Conservation (phyloP, 108 stramenopile genomes). For the Fragilaria crotonensis region DNA sequence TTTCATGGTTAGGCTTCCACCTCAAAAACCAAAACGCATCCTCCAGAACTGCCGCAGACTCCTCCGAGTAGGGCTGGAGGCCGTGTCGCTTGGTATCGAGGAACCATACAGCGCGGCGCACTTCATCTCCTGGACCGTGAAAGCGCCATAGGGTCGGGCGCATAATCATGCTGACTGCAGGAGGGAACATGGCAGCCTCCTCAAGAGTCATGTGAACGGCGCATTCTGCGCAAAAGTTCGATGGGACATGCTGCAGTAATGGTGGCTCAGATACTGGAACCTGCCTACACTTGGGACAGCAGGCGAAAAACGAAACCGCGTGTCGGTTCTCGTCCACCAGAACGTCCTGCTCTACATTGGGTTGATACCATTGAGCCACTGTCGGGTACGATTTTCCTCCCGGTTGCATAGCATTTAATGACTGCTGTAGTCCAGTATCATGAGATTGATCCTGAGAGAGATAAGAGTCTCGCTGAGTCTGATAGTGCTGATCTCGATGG, state of each 20-base stretch:
- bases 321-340: conserved; percentile 57
- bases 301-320: conserved; percentile 38
- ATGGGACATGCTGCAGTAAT: conserved; percentile 2
- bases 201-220: conserved; percentile 2
- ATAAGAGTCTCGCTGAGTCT: neutral
- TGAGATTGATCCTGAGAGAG: neutral
- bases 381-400: conserved; percentile 20
- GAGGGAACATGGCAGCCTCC: conserved; percentile 16
- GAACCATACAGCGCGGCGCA: conserved; percentile 49
- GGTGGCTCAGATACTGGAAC: conserved; percentile 8
- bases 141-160: conserved; percentile 64
- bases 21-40: conserved; percentile 63
- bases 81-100: conserved; percentile 52
- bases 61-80: conserved; percentile 59
- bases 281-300: conserved; percentile 36
- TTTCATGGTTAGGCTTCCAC: conserved; percentile 26
- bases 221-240: conserved; percentile 20
- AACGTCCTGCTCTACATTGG: conserved; percentile 35
- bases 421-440: neutral
- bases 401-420: neutral
- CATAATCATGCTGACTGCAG: conserved; percentile 31
- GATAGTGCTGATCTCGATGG: neutral
- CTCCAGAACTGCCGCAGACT: conserved; percentile 41
- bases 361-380: conserved; percentile 52
- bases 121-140: conserved; percentile 49